A percentile compares a stretch with the other conserved stretches of the same genome.
Evolutionary conservation across 1,139 yeast species (phyloP).

Genomic region (Protomyces gravidus): DNA sequence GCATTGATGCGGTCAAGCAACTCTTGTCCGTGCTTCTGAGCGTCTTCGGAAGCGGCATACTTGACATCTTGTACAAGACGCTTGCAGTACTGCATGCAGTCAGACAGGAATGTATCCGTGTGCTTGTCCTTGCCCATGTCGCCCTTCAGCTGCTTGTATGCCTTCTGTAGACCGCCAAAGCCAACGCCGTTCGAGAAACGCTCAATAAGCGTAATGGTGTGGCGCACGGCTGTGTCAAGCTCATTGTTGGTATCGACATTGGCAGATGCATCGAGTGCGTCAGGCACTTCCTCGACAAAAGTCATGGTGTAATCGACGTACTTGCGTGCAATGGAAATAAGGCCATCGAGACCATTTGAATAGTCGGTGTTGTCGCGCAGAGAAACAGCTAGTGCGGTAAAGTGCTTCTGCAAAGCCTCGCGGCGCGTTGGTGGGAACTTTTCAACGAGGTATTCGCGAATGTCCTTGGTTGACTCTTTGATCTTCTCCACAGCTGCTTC

Average conservation of each 20-base stretch:
- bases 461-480: constrained; percentile 22
- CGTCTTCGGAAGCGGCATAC: constrained; percentile 22
- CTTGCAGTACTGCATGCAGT: constrained; percentile 21
- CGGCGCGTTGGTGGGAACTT: constrained; percentile 23
- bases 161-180: constrained; percentile 16
- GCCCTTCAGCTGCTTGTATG: constrained; percentile 15
- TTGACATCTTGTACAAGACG: constrained; percentile 22
- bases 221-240: constrained; percentile 15
- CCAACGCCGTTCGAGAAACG: constrained; percentile 26
- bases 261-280: constrained; percentile 7
- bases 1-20: constrained; percentile 14
- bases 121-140: constrained; percentile 25
- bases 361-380: constrained; percentile 23
- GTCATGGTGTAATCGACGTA: constrained; percentile 26
- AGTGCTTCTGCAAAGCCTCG: constrained; percentile 17
- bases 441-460: constrained; percentile 15
- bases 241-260: constrained; percentile 17
- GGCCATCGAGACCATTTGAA: constrained; percentile 25
- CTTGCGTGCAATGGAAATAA: constrained; percentile 21
- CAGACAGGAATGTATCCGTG: constrained; percentile 11
- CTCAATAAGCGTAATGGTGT: constrained; percentile 17
- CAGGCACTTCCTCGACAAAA: constrained; percentile 19
- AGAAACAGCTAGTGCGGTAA: constrained; percentile 20
- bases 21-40: constrained; percentile 24
- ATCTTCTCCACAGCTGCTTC: constrained; percentile 17